Evolutionary conservation across 192 early-diverging fungal genomes (phyloP).

Genomic region (Gryganskiella cystojenkinii): DNA sequence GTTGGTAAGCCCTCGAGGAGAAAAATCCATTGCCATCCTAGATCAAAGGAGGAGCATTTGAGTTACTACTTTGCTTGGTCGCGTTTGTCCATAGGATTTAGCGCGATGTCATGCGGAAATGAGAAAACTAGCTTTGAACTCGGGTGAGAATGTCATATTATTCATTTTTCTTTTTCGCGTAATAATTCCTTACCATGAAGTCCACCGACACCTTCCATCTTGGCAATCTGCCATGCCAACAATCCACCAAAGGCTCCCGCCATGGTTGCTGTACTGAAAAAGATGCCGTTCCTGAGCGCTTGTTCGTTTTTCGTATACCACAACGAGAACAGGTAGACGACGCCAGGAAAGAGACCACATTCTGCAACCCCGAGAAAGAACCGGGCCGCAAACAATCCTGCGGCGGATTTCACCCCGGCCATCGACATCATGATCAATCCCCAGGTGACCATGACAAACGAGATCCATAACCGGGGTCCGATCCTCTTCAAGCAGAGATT

Average conservation of each 20-base stretch:
- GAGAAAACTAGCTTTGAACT: background rate
- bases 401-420: conserved; percentile 47
- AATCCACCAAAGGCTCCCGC: conserved; percentile 71
- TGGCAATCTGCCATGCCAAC: conserved; percentile 65
- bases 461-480: conserved; percentile 64
- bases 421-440: conserved; percentile 60
- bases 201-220: conserved; percentile 61
- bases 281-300: conserved; percentile 60
- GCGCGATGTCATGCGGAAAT: too few species aligned
- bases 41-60: too few species aligned
- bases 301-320: conserved; percentile 68
- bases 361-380: conserved; percentile 70
- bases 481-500: conserved; percentile 69
- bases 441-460: conserved; percentile 65
- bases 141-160: background rate
- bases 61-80: too few species aligned
- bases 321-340: conserved; percentile 59
- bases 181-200: conserved; percentile 32
- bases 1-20: conserved; percentile 67
- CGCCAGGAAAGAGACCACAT: conserved; percentile 66
- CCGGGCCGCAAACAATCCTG: conserved; percentile 55
- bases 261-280: conserved; percentile 59
- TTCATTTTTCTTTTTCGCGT: background rate
- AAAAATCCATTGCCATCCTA: conserved; percentile 75
- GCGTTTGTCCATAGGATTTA: too few species aligned